A percentile compares a stretch with the other conserved stretches of the same genome.
Conservation (phyloP, 352 stramenopile species). For the Lagenidium giganteum region DNA sequence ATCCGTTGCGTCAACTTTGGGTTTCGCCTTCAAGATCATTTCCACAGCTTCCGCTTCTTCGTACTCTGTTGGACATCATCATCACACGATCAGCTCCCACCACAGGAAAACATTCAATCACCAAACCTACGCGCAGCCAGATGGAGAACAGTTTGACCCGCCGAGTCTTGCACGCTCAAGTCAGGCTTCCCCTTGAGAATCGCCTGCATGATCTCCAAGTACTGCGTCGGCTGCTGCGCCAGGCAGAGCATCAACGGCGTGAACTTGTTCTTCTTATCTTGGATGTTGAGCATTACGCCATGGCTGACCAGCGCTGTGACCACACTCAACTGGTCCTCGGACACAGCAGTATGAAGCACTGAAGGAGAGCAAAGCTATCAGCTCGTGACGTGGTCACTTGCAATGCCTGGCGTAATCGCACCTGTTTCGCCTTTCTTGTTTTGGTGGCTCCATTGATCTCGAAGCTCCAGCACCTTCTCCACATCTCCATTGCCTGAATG, state of each 20-base stretch:
- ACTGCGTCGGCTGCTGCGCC: slow-evolving; percentile 58
- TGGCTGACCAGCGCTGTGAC: slow-evolving; percentile 65
- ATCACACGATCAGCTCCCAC: not conserved
- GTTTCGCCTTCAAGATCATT: slow-evolving; percentile 49
- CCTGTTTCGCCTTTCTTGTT: slow-evolving; percentile 84
- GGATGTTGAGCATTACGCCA: slow-evolving; percentile 59
- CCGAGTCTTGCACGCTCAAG: slow-evolving; percentile 51
- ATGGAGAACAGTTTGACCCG: slow-evolving; percentile 60
- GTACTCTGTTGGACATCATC: slow-evolving; percentile 37
- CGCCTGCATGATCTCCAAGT: slow-evolving; percentile 56
- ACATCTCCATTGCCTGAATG: slow-evolving; percentile 63
- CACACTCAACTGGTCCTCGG: slow-evolving; percentile 67
- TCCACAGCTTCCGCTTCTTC: slow-evolving; percentile 53
- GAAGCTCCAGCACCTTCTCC: slow-evolving; percentile 64
- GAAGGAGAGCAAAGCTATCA: not conserved
- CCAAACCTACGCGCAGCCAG: slow-evolving; percentile 53
- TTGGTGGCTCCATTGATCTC: slow-evolving; percentile 61
- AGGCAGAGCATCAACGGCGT: slow-evolving; percentile 73
- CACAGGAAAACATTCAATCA: not conserved
- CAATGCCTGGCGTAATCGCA: slow-evolving; percentile 13
- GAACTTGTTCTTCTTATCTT: slow-evolving; percentile 76
- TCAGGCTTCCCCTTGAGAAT: slow-evolving; percentile 72
- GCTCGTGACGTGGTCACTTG: too few species aligned
- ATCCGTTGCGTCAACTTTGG: slow-evolving; percentile 57
- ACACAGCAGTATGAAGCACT: slow-evolving; percentile 70